Conservation (phyloP, 1,284 basidiomycete species). For the Fomitopsis betulina region DNA sequence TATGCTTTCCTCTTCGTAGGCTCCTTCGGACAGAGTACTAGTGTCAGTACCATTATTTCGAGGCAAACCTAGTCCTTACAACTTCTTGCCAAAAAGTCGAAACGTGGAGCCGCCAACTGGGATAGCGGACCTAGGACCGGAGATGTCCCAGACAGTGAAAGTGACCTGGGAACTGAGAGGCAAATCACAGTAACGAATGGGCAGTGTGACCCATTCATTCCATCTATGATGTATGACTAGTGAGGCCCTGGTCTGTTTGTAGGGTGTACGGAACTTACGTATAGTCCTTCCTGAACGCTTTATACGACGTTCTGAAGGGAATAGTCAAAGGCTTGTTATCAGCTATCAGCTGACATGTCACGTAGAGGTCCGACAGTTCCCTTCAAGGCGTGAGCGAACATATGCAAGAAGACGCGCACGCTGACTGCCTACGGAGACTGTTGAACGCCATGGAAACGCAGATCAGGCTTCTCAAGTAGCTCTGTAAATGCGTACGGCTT, state of each 20-base stretch:
- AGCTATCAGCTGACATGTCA: conserved; percentile 86
- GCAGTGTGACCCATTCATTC: conserved; percentile 93
- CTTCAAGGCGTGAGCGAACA: conserved; percentile 36
- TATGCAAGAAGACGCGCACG: background rate
- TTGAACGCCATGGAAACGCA: conserved; percentile 77
- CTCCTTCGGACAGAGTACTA: conserved; percentile 51
- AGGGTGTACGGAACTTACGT: conserved; percentile 43
- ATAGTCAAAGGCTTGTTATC: conserved; percentile 93
- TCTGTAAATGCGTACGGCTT: conserved; percentile 71
- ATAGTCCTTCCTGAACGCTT: conserved; percentile 83
- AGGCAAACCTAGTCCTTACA: conserved; percentile 39
- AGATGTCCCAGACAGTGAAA: conserved; percentile 95
- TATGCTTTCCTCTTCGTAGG: conserved; percentile 86
- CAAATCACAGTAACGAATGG: conserved; percentile 88
- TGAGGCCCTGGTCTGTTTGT: background rate
- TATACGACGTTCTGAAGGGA: conserved; percentile 88
- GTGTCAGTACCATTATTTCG: background rate
- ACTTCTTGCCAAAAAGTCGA: conserved; percentile 86
- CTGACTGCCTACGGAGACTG: conserved; percentile 46
- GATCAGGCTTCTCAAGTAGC: conserved; percentile 71
- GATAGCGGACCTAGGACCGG: conserved; percentile 66
- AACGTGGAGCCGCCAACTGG: conserved; percentile 92
- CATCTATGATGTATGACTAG: conserved; percentile 51
- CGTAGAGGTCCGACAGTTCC: conserved; percentile 85
- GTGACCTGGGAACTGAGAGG: conserved; percentile 86